Evolutionary conservation across 331 rosid genomes (phyloP).

Genomic region (Prunus yedoensis): DNA sequence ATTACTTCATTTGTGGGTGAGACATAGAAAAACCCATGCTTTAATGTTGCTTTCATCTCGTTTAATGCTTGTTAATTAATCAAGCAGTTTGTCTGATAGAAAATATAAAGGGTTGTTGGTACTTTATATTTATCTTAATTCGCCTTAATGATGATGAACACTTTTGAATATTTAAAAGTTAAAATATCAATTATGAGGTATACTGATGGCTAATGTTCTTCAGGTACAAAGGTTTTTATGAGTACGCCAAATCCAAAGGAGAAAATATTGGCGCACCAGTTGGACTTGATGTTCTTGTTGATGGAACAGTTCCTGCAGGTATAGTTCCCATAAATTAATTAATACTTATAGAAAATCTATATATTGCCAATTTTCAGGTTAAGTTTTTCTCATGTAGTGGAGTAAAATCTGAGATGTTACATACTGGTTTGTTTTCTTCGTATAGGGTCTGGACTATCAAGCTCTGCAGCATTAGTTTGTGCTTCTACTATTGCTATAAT

Average conservation of each 20-base stretch:
- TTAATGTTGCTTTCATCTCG: neutral
- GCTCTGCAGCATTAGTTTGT: conserved; percentile 98
- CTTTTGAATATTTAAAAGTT: neutral
- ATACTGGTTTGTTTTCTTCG: neutral
- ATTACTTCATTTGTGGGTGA: conserved; percentile 94
- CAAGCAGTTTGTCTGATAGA: neutral
- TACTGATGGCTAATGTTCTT: conserved; percentile 18
- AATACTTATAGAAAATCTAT: neutral
- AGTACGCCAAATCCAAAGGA: conserved; percentile 64
- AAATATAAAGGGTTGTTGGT: neutral
- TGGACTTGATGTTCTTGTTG: conserved; percentile 87
- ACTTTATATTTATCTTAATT: too few species aligned
- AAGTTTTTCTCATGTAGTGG: neutral
- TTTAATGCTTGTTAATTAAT: neutral
- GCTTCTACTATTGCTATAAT: conserved; percentile 91
- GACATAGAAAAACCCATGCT: conserved; percentile 28
- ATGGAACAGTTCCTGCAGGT: conserved; percentile 98
- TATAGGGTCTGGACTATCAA: conserved; percentile 93
- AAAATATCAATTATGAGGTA: neutral
- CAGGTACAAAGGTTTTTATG: conserved; percentile 93
- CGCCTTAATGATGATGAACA: neutral
- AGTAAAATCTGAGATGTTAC: neutral
- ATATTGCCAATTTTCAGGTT: neutral
- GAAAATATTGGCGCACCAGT: conserved; percentile 51
- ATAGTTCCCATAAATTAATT: conserved; percentile 18